Conservation (phyloP, 805 yeast genomes). For the Komagataella ulmi region DNA sequence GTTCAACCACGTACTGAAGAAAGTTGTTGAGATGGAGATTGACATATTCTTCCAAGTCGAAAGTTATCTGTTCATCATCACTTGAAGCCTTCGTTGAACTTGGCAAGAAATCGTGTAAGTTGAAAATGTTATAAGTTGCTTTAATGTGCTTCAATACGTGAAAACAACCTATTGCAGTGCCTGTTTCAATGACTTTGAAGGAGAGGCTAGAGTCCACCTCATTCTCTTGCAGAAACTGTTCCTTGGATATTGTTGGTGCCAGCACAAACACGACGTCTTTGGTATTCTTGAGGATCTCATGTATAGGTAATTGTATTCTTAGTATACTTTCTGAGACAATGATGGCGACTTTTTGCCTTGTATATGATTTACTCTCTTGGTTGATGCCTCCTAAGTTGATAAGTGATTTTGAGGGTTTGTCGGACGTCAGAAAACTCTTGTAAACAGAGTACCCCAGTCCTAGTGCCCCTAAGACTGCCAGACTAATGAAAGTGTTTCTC, state of each 20-base stretch:
- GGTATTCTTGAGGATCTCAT: constrained; percentile 6
- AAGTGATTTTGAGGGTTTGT: neutral
- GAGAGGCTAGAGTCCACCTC: constrained; percentile 7
- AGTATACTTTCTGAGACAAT: neutral
- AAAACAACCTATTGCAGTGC: constrained; percentile 34
- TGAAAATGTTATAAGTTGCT: constrained; percentile 8
- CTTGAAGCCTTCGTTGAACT: neutral
- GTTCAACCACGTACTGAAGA: constrained; percentile 10
- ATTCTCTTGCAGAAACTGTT: constrained; percentile 6
- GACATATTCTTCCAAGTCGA: constrained; percentile 5
- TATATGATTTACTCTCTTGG: neutral
- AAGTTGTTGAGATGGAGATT: constrained; percentile 14
- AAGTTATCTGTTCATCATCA: neutral
- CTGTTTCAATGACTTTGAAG: constrained; percentile 28
- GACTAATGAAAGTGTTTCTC: neutral
- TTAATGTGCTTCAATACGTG: constrained; percentile 40
- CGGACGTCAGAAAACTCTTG: neutral
- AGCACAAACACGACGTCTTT: constrained; percentile 13
- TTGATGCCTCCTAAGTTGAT: neutral
- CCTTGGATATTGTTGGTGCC: constrained; percentile 12
- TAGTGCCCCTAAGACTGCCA: neutral
- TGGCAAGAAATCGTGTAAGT: neutral
- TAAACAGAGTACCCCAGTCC: neutral
- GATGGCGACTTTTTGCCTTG: neutral
- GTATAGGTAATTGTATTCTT: constrained; percentile 2